Evolutionary conservation across 2,329 filamentous ascomycete genomes (phyloP).

Genomic region (Apiospora rasikravindrae): DNA sequence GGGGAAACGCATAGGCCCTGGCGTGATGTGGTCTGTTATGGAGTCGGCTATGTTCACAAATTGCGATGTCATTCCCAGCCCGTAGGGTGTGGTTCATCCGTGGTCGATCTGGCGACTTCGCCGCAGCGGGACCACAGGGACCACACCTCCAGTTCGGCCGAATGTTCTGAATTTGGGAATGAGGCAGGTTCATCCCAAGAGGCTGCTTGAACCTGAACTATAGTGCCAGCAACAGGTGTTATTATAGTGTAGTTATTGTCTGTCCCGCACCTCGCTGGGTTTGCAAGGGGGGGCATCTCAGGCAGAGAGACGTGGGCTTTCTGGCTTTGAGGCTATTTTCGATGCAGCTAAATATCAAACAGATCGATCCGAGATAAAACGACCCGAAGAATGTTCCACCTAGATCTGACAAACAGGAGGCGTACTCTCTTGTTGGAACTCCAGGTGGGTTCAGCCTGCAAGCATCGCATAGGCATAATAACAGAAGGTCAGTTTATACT

Average conservation of each 20-base stretch:
- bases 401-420: constrained; percentile 15
- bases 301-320: not conserved
- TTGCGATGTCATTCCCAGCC: not conserved
- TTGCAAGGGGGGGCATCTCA: not conserved
- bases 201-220: not conserved
- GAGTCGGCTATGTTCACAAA: constrained; percentile 13
- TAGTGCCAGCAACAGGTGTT: not conserved
- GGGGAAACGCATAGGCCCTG: not conserved
- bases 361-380: constrained; percentile 15
- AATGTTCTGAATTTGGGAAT: constrained; percentile 4
- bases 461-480: constrained; percentile 16
- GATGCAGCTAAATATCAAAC: constrained; percentile 14
- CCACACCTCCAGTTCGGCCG: constrained; percentile 15
- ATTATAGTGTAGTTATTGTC: not conserved
- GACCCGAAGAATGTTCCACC: constrained; percentile 2
- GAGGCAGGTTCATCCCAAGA: not conserved
- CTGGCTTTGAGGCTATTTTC: constrained; percentile 2
- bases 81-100: constrained; percentile 8
- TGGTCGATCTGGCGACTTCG: constrained; percentile 12
- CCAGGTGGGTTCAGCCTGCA: constrained; percentile 1
- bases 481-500: not conserved
- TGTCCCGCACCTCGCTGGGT: not conserved
- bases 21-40: constrained; percentile 1
- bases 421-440: not conserved
- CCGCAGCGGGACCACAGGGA: constrained; percentile 2